These are phyloP conservation scores for Fraxinus latifolia DNA, from an alignment of 305 asterid species.

Conservation along the genomic window DNA sequence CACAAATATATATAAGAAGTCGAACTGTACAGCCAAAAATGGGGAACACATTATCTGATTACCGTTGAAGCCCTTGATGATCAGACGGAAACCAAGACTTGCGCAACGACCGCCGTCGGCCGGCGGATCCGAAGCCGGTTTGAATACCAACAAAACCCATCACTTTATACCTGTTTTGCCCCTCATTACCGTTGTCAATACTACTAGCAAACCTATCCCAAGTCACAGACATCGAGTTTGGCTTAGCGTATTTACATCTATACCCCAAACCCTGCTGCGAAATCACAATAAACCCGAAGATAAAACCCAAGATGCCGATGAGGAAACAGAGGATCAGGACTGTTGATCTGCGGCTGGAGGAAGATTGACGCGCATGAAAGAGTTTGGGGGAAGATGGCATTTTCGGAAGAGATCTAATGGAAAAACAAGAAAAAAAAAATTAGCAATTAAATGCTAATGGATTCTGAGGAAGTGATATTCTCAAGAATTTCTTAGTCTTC, in stretches of 20 bases:
- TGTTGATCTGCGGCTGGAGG: conserved; percentile 54
- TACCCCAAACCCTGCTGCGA: conserved; percentile 41
- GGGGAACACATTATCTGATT: conserved; percentile 10
- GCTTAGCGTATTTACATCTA: conserved; percentile 49
- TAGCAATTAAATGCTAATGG: not conserved
- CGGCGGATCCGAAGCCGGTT: conserved; percentile 84
- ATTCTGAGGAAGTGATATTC: not conserved
- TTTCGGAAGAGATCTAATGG: conserved; percentile 12
- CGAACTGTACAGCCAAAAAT: not conserved
- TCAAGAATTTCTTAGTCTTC: not conserved
- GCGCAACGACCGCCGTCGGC: conserved; percentile 69
- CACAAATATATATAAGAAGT: not conserved
- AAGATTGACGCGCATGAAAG: conserved; percentile 51
- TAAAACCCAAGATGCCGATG: conserved; percentile 48
- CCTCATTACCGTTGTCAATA: conserved; percentile 29
- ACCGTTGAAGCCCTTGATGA: conserved; percentile 76
- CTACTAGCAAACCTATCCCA: conserved; percentile 60
- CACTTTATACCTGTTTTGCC: conserved; percentile 63
- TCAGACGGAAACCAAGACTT: conserved; percentile 93
- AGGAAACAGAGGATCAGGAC: conserved; percentile 37
- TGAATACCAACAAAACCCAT: conserved; percentile 95
- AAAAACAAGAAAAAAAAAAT: not conserved
- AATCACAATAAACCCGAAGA: conserved; percentile 48
- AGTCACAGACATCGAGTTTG: conserved; percentile 62
- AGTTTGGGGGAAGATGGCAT: conserved; percentile 81